These are phyloP conservation scores for Suillus bovinus DNA, from an alignment of 768 basidiomycete species.

Conservation along the genomic window DNA sequence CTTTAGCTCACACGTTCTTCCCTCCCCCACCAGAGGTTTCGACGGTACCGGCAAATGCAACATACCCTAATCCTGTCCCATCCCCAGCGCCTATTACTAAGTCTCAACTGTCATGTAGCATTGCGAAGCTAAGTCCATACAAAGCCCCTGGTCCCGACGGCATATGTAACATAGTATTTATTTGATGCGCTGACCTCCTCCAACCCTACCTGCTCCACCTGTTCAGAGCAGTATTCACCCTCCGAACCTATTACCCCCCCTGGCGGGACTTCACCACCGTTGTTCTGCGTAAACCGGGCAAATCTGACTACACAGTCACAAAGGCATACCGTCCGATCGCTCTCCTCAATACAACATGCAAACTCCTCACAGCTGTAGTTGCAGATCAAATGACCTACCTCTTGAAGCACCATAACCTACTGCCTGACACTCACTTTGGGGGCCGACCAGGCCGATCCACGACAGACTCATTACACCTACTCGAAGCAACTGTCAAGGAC, in stretches of 20 bases:
- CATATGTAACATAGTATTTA: slow-evolving; percentile 25
- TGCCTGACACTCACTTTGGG: slow-evolving; percentile 37
- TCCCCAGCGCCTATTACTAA: slow-evolving; percentile 2
- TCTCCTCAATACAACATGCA: slow-evolving; percentile 37
- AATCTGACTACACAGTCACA: slow-evolving; percentile 36
- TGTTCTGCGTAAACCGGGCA: slow-evolving; percentile 35
- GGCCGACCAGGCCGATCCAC: slow-evolving; percentile 21
- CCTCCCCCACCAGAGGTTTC: background rate
- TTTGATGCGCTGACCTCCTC: slow-evolving; percentile 14
- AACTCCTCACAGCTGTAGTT: slow-evolving; percentile 31
- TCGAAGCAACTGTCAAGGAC: slow-evolving; percentile 35
- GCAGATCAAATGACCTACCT: slow-evolving; percentile 27
- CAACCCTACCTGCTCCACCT: slow-evolving; percentile 8
- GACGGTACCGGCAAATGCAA: background rate
- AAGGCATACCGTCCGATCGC: slow-evolving; percentile 36
- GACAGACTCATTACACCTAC: slow-evolving; percentile 34
- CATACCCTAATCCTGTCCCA: background rate
- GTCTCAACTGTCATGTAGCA: background rate
- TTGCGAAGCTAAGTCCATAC: slow-evolving; percentile 15
- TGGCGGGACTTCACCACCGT: slow-evolving; percentile 33
- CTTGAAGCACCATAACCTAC: slow-evolving; percentile 31
- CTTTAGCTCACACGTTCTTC: background rate
- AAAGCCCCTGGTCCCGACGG: slow-evolving; percentile 26
- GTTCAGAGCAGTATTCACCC: slow-evolving; percentile 15
- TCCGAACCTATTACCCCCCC: slow-evolving; percentile 5